phyloP scores from a whole-genome alignment of 257 asterid genomes.

The Fraxinus anomala region DNA sequence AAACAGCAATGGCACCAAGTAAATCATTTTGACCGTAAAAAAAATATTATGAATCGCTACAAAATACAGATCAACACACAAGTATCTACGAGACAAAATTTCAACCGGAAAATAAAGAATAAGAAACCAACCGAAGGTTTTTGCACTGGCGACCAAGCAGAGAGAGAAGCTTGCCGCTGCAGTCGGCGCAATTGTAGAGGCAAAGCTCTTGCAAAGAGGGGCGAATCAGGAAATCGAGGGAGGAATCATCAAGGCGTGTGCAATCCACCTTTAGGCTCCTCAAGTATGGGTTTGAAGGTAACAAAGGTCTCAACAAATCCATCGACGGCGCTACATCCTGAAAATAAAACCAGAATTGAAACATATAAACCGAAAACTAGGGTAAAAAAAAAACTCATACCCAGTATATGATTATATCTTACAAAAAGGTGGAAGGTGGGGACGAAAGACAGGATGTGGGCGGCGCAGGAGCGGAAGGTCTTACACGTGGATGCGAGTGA shows the following conservation, averaged over 20 bases:
- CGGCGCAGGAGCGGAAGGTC: constrained; percentile 66
- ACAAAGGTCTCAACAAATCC: constrained; percentile 64
- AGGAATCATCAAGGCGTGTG: constrained; percentile 80
- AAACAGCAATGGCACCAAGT: constrained; percentile 13
- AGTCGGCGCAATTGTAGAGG: constrained; percentile 74
- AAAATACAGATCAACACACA: neutral
- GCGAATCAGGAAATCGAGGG: constrained; percentile 53
- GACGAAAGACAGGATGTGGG: constrained; percentile 58
- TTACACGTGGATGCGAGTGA: constrained; percentile 88
- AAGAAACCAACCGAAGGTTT: constrained; percentile 64
- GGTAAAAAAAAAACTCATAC: neutral
- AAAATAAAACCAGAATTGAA: neutral
- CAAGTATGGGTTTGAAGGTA: constrained; percentile 65
- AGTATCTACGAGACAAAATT: neutral
- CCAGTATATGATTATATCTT: constrained; percentile 24
- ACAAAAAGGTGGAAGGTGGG: constrained; percentile 79
- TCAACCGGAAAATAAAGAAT: neutral
- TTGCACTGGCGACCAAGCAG: constrained; percentile 66
- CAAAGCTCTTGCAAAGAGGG: constrained; percentile 73
- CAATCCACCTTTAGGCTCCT: constrained; percentile 79
- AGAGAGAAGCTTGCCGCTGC: constrained; percentile 78
- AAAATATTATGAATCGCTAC: neutral
- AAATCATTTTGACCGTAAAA: constrained; percentile 15
- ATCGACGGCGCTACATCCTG: constrained; percentile 78
- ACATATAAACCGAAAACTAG: constrained; percentile 8